Evolutionary conservation across 140 eudicot species (phyloP).

Genomic region (Cichorium intybus): DNA sequence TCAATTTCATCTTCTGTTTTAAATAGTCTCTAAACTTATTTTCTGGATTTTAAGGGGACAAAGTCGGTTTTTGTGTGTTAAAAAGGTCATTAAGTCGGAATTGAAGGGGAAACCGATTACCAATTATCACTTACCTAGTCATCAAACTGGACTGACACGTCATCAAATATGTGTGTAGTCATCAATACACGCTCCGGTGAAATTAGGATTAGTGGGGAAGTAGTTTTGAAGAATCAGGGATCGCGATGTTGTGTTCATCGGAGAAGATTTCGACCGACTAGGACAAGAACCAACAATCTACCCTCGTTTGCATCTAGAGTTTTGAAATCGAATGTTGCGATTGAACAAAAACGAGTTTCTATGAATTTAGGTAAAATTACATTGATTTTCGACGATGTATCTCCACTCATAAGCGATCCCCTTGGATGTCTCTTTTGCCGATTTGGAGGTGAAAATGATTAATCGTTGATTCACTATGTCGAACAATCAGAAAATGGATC

Average conservation of each 20-base stretch:
- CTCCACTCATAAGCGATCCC: constrained; percentile 86
- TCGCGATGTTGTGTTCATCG: constrained; percentile 50
- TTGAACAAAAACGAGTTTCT: background rate
- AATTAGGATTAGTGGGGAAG: constrained; percentile 65
- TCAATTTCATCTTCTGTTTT: too few species aligned
- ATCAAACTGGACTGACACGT: too few species aligned
- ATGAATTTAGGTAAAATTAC: constrained; percentile 39
- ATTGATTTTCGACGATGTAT: constrained; percentile 86
- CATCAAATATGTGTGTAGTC: too few species aligned
- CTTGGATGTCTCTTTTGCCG: constrained; percentile 70
- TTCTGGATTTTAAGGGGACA: too few species aligned
- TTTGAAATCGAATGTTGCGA: background rate
- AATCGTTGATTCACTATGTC: constrained; percentile 83
- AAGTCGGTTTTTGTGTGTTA: too few species aligned
- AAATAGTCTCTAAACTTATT: too few species aligned
- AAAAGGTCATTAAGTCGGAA: too few species aligned
- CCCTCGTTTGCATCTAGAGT: constrained; percentile 75
- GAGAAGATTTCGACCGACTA: constrained; percentile 65
- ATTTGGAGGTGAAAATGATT: constrained; percentile 66
- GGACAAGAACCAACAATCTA: constrained; percentile 69
- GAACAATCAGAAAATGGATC: too few species aligned
- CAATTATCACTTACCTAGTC: too few species aligned
- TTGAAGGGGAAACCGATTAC: too few species aligned
- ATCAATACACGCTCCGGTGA: constrained; percentile 61
- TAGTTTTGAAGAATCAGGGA: constrained; percentile 77